phyloP scores from a whole-genome alignment of 305 asterid species.

The Plantago coronopus region DNA sequence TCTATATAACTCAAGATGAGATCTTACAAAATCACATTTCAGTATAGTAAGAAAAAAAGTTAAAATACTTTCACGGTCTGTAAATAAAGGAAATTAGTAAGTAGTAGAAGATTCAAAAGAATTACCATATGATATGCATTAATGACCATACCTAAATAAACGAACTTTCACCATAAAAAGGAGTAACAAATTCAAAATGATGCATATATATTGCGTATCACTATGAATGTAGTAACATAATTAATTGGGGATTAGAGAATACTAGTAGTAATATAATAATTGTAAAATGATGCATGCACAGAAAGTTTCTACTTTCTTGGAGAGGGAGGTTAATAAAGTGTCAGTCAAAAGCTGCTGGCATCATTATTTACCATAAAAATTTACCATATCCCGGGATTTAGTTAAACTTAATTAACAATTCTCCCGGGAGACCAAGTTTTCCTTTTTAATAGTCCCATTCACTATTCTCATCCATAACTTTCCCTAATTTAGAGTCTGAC shows the following conservation, averaged over 20 bases:
- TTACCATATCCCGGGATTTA: slow-evolving; percentile 45
- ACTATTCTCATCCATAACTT: slow-evolving; percentile 18
- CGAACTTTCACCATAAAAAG: slow-evolving; percentile 17
- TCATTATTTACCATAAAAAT: slow-evolving; percentile 19
- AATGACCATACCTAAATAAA: neutral
- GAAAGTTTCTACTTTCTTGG: slow-evolving; percentile 23
- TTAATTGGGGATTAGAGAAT: neutral
- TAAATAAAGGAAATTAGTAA: too few species aligned
- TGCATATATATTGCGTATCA: too few species aligned
- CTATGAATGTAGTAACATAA: neutral
- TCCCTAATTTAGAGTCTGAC: slow-evolving; percentile 33
- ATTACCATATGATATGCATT: neutral
- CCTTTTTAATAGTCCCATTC: slow-evolving; percentile 37
- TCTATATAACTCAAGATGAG: too few species aligned
- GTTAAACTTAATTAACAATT: slow-evolving; percentile 31
- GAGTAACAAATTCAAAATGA: slow-evolving; percentile 11
- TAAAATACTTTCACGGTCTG: neutral
- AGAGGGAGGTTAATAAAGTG: slow-evolving; percentile 20
- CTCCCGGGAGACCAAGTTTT: slow-evolving; percentile 39
- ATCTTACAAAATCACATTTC: too few species aligned
- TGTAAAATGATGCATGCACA: slow-evolving; percentile 33
- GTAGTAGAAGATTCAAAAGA: too few species aligned
- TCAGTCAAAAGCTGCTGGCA: slow-evolving; percentile 39
- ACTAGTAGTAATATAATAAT: too few species aligned
- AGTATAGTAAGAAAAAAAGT: too few species aligned